Evolutionary conservation across 2,329 filamentous ascomycete genomes (phyloP).

Genomic region (Alternaria novae-zelandiae): DNA sequence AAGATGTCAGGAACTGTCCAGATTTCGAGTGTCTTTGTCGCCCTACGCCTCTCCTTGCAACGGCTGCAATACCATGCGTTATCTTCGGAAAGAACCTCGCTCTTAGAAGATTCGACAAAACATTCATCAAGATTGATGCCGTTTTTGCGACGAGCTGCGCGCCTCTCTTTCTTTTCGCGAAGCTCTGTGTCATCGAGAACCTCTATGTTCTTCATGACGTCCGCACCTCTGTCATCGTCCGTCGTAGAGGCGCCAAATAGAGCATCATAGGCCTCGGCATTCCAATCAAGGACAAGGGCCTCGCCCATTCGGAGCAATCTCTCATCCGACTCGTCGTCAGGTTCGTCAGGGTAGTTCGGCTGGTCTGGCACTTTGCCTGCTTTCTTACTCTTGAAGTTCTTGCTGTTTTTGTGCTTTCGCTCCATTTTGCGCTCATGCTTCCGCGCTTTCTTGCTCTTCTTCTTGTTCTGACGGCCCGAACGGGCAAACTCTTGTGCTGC

Average conservation of each 20-base stretch:
- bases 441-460: conserved; percentile 42
- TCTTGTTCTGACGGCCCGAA: conserved; percentile 40
- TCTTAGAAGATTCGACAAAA: conserved; percentile 91
- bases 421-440: conserved; percentile 39
- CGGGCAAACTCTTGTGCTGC: conserved; percentile 24
- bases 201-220: conserved; percentile 65
- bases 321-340: conserved; percentile 56
- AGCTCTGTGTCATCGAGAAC: conserved; percentile 66
- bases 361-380: conserved; percentile 34
- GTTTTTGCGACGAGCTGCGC: conserved; percentile 70
- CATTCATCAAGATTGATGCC: conserved; percentile 90
- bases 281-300: conserved; percentile 88
- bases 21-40: conserved; percentile 94
- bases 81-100: conserved; percentile 90
- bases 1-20: conserved; percentile 97
- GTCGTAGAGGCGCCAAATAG: conserved; percentile 65
- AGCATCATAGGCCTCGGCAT: conserved; percentile 69
- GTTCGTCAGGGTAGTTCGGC: conserved; percentile 37
- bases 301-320: conserved; percentile 81
- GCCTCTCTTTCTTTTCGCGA: conserved; percentile 65
- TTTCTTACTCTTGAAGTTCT: conserved; percentile 44
- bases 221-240: conserved; percentile 63
- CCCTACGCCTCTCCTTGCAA: conserved; percentile 91
- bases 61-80: conserved; percentile 98
- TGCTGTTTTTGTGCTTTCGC: conserved; percentile 40